phyloP scores from a whole-genome alignment of 2,329 filamentous ascomycete species.

The Fusarium cicatricum region DNA sequence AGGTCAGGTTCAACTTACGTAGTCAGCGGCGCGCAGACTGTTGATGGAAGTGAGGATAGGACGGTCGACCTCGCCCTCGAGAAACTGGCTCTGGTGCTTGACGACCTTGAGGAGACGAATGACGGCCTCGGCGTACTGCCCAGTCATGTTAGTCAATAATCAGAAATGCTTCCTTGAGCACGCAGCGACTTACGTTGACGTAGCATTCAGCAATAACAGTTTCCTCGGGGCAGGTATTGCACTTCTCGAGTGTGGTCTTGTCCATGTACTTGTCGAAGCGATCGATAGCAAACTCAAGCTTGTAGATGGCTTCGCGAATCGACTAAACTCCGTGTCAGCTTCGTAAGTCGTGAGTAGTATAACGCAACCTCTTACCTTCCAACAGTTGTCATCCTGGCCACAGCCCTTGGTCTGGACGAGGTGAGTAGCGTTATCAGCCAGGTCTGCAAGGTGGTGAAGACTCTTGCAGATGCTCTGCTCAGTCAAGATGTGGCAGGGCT shows the following conservation, averaged over 20 bases:
- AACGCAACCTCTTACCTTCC: slow-evolving; percentile 27
- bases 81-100: slow-evolving; percentile 36
- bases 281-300: slow-evolving; percentile 42
- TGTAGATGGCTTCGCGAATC: slow-evolving; percentile 35
- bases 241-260: slow-evolving; percentile 38
- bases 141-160: background rate
- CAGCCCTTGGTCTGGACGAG: slow-evolving; percentile 27
- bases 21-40: slow-evolving; percentile 42
- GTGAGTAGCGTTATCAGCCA: slow-evolving; percentile 36
- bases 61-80: slow-evolving; percentile 41
- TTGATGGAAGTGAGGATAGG: slow-evolving; percentile 43
- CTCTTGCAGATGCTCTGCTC: slow-evolving; percentile 35
- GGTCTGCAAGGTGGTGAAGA: slow-evolving; percentile 36
- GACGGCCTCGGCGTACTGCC: slow-evolving; percentile 42
- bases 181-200: slow-evolving; percentile 24
- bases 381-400: slow-evolving; percentile 35
- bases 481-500: slow-evolving; percentile 30
- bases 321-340: slow-evolving; percentile 29
- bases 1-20: slow-evolving; percentile 7
- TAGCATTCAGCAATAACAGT: slow-evolving; percentile 41
- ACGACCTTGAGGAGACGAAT: slow-evolving; percentile 39
- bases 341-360: background rate
- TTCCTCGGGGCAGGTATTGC: slow-evolving; percentile 38
- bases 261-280: slow-evolving; percentile 41
- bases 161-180: background rate